A percentile compares a stretch with the other conserved stretches of the same genome.
Evolutionary conservation across 345 rosid genomes (phyloP).

Genomic region (Ceriops zippeliana): DNA sequence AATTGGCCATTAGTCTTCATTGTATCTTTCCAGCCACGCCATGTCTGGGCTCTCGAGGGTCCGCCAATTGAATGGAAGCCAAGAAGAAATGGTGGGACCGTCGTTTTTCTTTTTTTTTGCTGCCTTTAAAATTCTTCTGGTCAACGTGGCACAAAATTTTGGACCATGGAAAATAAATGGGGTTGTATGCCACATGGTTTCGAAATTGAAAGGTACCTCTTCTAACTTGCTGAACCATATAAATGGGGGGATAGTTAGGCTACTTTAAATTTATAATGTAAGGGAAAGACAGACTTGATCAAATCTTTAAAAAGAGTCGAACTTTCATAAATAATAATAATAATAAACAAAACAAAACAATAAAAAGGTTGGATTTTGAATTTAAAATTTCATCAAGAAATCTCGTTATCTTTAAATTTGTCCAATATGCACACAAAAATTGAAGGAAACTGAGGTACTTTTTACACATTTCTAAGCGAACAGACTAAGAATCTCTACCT

Average conservation of each 20-base stretch:
- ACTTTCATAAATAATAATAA: too few species aligned
- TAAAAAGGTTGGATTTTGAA: too few species aligned
- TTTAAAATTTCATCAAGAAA: conserved; percentile 6
- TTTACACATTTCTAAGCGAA: neutral
- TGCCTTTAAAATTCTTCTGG: neutral
- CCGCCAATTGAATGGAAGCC: conserved; percentile 8
- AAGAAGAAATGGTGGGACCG: neutral
- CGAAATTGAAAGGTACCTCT: too few species aligned
- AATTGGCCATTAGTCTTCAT: neutral
- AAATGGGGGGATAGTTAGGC: too few species aligned
- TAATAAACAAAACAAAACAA: too few species aligned
- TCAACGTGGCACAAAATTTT: conserved; percentile 4
- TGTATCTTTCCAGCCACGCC: conserved; percentile 20
- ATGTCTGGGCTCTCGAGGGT: conserved; percentile 3
- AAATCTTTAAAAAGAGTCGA: conserved; percentile 6
- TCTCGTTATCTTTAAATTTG: neutral
- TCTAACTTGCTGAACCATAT: too few species aligned
- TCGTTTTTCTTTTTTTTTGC: neutral
- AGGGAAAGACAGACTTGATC: conserved; percentile 11
- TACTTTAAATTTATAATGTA: neutral
- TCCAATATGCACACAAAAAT: neutral
- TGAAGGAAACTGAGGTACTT: neutral
- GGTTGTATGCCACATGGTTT: neutral
- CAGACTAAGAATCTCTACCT: neutral
- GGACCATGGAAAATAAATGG: conserved; percentile 11